Conservation (phyloP, 31 red algal species). For the Porphyra umbilicalis region DNA sequence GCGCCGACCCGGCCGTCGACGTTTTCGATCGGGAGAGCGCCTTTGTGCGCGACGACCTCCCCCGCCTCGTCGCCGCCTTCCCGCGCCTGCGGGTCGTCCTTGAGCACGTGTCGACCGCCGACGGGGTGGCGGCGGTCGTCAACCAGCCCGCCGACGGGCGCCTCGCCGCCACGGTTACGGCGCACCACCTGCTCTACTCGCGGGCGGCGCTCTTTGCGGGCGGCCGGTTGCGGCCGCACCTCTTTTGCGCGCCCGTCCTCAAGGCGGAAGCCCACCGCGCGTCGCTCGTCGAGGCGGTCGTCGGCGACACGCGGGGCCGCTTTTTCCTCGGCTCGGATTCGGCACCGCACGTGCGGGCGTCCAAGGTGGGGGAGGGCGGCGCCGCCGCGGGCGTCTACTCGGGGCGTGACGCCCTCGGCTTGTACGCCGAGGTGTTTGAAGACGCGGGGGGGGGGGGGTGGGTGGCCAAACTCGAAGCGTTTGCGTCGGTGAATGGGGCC, state of each 20-base stretch:
- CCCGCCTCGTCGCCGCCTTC: slow-evolving; percentile 25
- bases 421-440: slow-evolving; percentile 87
- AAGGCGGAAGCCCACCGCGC: slow-evolving; percentile 73
- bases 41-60: slow-evolving; percentile 50
- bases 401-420: slow-evolving; percentile 37
- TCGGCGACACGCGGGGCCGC: slow-evolving; percentile 29
- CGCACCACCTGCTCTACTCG: slow-evolving; percentile 80
- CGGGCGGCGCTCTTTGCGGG: slow-evolving; percentile 54
- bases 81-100: slow-evolving; percentile 77
- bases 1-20: slow-evolving; percentile 35
- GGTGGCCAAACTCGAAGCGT: slow-evolving; percentile 50
- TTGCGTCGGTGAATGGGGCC: slow-evolving; percentile 69
- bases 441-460: slow-evolving; percentile 35
- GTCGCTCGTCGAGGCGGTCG: slow-evolving; percentile 56
- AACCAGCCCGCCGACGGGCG: slow-evolving; percentile 13
- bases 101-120: slow-evolving; percentile 84
- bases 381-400: slow-evolving; percentile 83
- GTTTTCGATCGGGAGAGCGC: slow-evolving; percentile 76
- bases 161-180: slow-evolving; percentile 77
- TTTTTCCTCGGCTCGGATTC: slow-evolving; percentile 94
- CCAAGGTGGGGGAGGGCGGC: slow-evolving; percentile 42
- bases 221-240: slow-evolving; percentile 61
- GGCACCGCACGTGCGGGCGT: slow-evolving; percentile 54
- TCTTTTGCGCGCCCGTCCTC: slow-evolving; percentile 88
- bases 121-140: slow-evolving; percentile 42